Evolutionary conservation across 2,329 filamentous ascomycete species (phyloP), one percentile per base, ranked within the genome.

Genomic region (Clarireedia sp.): DNA sequence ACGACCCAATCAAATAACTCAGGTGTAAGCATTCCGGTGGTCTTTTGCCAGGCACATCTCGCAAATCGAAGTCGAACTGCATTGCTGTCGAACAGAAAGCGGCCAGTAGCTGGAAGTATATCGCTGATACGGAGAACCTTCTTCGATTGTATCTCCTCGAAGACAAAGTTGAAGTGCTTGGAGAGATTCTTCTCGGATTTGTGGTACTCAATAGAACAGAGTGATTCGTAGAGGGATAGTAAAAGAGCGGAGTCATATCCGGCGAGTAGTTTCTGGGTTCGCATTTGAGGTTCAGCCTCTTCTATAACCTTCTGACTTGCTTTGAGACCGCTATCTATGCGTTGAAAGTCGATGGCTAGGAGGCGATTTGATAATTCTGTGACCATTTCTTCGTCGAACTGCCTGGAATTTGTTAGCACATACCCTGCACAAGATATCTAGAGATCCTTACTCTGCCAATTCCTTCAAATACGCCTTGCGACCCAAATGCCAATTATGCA

Each of bases 1-100:
- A 96, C 83, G 10, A 89, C 88, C 86, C 88, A 95, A 44, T 96
- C 88, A 67, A 96, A 97, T 61, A 94, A 87, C 37, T 83, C 78
- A 9, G 79, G 75, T 0, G 85, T 83, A 50, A 95, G 78, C 19
- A 48, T 41, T 23, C 78, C 74, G 12, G 81, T 77, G 48, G 79
- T 76, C 40, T 79, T 81, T n/a, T 77, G 75, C 81, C 87, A 91
- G 5, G 83, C 82, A 49, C 78, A 74, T 12, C 54, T 61, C 1
- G 89, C 89, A 78, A 90, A 95, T 43, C 75, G 73, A 40, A 77
- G 77, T 50, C 87, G 81, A 48, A 74, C 73, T 23, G 76, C 72
- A 59, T 92, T 83, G 29, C 81, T 74, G 61, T 88, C 85, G 66
- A 96, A 96, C 2, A 96, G 77, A 63, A 96, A 96, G 19, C 80